Evolutionary conservation across 169 alveolate genomes (phyloP), one percentile per base, ranked within the genome.

Genomic region (Eimeria brunetti): DNA sequence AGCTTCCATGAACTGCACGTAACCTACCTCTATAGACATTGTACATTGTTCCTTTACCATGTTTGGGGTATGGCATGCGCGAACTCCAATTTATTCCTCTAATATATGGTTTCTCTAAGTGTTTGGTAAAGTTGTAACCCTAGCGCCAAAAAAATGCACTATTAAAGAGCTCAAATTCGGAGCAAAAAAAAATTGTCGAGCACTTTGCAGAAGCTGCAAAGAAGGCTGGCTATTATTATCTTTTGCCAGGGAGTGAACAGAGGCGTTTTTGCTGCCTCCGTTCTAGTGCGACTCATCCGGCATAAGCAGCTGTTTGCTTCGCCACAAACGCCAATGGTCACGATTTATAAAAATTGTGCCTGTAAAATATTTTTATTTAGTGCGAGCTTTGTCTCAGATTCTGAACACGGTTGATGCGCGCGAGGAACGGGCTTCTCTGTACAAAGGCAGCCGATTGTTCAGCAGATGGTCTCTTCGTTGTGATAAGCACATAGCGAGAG

Each of bases 401-500:
- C 53, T 81, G 89, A 8, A 85, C 41, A 36, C 91, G 75, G 27
- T 38, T 85, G 38, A 85, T 85, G 78, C 78, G 75, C 44, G 91
- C 58, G 49, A 85, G 91, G 41, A 58, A 85, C 33, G 91, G 67
- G 58, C 76, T 38, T 38, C 22, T 56, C 67, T 85, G 91, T 60
- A 85, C 44, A 49, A 85, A 85, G 75, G 73, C 58, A 5, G 56
- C 44, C 18, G 81, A 49, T 85, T 60, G 62, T 5, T 36, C 73
- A 9, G 22, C 91, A 84, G 91, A n/a, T 60, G 60, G 49, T 20
- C 46, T 85, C 92, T 30, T 62, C 64, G 60, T 85, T 62, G 53
- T 60, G 51, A 85, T 62, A 58, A 60, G 53, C 49, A 85, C 75
- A 38, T 58, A 85, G 16, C 92, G 92, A 24, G 92, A 85, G 80